Base-by-base conservation (phyloP, 352 stramenopile genomes). In the Globisporangium iwayamae region DNA sequence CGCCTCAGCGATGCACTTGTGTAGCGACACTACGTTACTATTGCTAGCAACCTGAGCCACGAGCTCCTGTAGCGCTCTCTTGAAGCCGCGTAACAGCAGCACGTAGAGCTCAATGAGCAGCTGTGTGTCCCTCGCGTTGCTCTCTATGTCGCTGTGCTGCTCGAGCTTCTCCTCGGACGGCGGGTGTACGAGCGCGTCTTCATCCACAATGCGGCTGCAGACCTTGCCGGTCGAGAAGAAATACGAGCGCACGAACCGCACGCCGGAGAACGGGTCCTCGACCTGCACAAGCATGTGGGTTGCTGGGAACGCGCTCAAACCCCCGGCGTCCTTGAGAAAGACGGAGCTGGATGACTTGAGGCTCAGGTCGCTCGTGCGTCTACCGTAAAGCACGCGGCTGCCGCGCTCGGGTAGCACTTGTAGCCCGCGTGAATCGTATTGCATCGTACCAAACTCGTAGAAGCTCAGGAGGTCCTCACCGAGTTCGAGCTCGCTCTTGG, bases 381-480 rank as follows among this genome's bases (percentile, higher is more conserved):
- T 72, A 8, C 85, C 85, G 66, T 82, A 91, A 1, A 91, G 69
- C 50, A 91, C 77, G 32, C 77, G 77, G 43, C 75, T 78, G 9
- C 85, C 85, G 57, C 83, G 74, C 11, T 62, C 67, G 0, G 65
- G 60, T 1, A 56, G 28, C 11, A 61, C 56, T 25, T 56, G 20
- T 3, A 93, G 56, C 0, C 78, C 81, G 11, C 77, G 70, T 4
- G 76, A 52, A 0, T 76, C 68, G 62, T 83, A 76, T 36, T 91
- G 83, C 63, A 86, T 90, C 46, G 83, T 89, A 9, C 85, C 85
- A 65, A 93, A 93, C 57, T 91, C 85, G 51, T 89, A 93, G 47
- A 91, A 89, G 43, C 79, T 91, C 32, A 90, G 41, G 9, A 93
- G 39, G 52, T 93, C 79, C 38, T 93, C 85, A 1, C 67, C 81